phyloP scores from a whole-genome alignment of 768 basidiomycete species.

The Hebeloma cylindrosporum region DNA sequence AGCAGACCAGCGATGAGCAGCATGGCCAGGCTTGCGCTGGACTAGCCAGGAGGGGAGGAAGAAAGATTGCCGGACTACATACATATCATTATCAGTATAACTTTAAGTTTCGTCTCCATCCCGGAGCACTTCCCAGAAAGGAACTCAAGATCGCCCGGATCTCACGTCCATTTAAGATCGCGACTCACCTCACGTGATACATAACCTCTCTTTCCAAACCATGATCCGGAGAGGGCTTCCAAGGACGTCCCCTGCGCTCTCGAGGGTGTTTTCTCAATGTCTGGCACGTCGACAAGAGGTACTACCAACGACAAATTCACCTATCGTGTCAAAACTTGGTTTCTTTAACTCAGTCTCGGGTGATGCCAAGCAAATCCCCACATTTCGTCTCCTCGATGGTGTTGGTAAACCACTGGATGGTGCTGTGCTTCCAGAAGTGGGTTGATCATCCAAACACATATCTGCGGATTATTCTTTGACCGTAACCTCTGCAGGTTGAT shows the following conservation, averaged over 20 bases:
- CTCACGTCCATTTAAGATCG: slow-evolving; percentile 18
- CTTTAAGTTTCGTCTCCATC: neutral
- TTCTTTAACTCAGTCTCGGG: slow-evolving; percentile 81
- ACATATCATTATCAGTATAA: too few species aligned
- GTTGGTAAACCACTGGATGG: slow-evolving; percentile 71
- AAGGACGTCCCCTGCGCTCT: slow-evolving; percentile 16
- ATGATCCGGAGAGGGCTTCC: slow-evolving; percentile 35
- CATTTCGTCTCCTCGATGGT: slow-evolving; percentile 84
- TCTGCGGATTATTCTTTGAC: neutral
- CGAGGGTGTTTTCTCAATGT: slow-evolving; percentile 21
- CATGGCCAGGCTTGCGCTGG: slow-evolving; percentile 36
- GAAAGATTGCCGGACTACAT: too few species aligned
- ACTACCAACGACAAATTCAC: slow-evolving; percentile 50
- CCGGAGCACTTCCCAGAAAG: slow-evolving; percentile 10
- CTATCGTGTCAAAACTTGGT: slow-evolving; percentile 65
- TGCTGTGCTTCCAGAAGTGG: slow-evolving; percentile 73
- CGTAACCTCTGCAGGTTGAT: slow-evolving; percentile 51
- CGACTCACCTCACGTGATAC: slow-evolving; percentile 24
- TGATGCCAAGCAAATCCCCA: slow-evolving; percentile 68
- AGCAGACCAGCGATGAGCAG: slow-evolving; percentile 31
- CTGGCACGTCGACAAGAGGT: slow-evolving; percentile 20
- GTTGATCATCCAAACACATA: slow-evolving; percentile 16
- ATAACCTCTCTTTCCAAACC: slow-evolving; percentile 25
- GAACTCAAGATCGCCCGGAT: slow-evolving; percentile 10
- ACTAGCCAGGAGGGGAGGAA: slow-evolving; percentile 35